Evolutionary conservation across 169 alveolate species (phyloP), one percentile per base, ranked within the genome.

Genomic region (Plasmodium malariae): DNA sequence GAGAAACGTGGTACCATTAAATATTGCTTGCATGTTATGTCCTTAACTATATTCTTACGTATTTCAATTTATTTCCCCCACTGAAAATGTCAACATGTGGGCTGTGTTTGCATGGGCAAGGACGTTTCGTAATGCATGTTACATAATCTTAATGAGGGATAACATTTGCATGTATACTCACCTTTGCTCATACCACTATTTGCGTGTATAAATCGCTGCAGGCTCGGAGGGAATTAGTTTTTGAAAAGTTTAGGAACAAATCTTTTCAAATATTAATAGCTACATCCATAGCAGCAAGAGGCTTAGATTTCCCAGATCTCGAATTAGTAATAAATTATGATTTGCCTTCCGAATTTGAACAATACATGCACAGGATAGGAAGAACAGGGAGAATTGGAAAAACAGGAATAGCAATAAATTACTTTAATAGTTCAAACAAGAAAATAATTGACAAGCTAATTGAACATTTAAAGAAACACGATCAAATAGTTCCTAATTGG

Each of bases 331-430:
- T 99, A 37, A 99, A 99, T 92, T 98, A 96, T 94, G 96, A 97
- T 26, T 96, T 99, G 24, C 99, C 99, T 0, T 98, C 98, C 88
- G 99, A 99, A 88, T 95, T 98, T 93, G 99, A 99, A 69, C 99
- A 99, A 89, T 99, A 98, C 92, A 98, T 99, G 43, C 99, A 99
- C 95, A 94, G 99, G 89, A 98, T 98, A n/a, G 99, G 99, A 5
- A 94, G 99, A 69, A 99, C 99, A 3, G 99, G 99, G 1, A 88
- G 99, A 34, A 99, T 99, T 14, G 99, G 99, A 2, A 96, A 95
- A 60, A 94, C 97, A 28, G 99, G 99, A 9, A 96, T 98, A 7
- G 98, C 99, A 26, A 97, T 98, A 1, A 96, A 98, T 40, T 96
- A 98, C 69, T 96, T 98, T 60, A 96, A 96, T 86, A 98, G 96